Evolutionary conservation across 2,329 filamentous ascomycete species (phyloP).

Genomic region (Fusarium tuaranense): DNA sequence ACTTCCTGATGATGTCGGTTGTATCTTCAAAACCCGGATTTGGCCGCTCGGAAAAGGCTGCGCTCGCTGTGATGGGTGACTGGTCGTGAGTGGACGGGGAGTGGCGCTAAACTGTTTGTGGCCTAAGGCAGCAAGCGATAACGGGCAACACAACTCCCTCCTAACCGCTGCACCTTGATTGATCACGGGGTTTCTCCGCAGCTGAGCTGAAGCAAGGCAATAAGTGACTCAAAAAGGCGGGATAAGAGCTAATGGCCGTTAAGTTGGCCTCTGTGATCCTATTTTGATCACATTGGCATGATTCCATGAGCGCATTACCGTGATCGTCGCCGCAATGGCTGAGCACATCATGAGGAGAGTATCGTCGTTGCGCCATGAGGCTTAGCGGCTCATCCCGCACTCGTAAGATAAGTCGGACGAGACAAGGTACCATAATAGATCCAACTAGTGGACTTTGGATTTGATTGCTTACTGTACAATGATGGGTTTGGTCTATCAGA

Average conservation of each 20-base stretch:
- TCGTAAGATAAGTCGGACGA: constrained; percentile 29
- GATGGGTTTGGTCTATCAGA: constrained; percentile 26
- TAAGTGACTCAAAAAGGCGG: constrained; percentile 38
- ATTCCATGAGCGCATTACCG: background rate
- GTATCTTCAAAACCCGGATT: constrained; percentile 51
- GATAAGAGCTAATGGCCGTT: constrained; percentile 5
- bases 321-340: background rate
- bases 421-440: constrained; percentile 1
- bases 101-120: constrained; percentile 46
- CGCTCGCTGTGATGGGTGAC: constrained; percentile 33
- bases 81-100: constrained; percentile 11
- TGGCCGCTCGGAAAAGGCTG: constrained; percentile 53
- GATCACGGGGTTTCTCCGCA: constrained; percentile 41
- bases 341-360: constrained; percentile 19
- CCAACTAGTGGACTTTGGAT: constrained; percentile 16
- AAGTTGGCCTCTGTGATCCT: constrained; percentile 7
- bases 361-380: constrained; percentile 6
- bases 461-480: constrained; percentile 20
- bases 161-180: constrained; percentile 27
- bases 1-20: constrained; percentile 50
- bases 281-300: constrained; percentile 5
- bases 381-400: constrained; percentile 26
- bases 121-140: constrained; percentile 52
- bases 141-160: constrained; percentile 24
- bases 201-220: constrained; percentile 17